Base-by-base conservation (phyloP, 1,284 basidiomycete species). In the Cerrena zonata region DNA sequence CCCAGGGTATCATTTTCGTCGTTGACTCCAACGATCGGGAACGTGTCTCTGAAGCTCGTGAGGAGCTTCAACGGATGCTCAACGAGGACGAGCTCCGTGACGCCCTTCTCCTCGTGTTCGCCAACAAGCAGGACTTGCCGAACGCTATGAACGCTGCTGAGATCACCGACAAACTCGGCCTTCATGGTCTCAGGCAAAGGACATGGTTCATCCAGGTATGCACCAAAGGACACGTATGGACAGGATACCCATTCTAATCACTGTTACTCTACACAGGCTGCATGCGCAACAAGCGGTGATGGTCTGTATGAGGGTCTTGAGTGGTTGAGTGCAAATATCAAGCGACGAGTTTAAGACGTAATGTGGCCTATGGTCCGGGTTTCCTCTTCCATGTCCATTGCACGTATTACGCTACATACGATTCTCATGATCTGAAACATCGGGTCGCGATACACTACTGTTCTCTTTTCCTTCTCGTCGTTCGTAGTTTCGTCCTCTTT, bases 141-240 rank as follows among this genome's bases (percentile, higher is more conserved):
- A 96, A 97, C 69, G 96, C 96, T 58, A 99, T 99, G 95, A 97
- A 95, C 71, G 95, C 96, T 36, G 92, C 96, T 58, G 96, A 99
- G 74, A 97, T 99, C 69, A 99, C 96, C 56, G 96, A 99, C 76
- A 99, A 99, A 76, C 91, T 99, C 61, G 96, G 96, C 58, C 85
- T 99, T 54, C 95, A 98, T 71, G 91, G 91, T 56, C 84, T 99
- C 67, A 88, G 94, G 69, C 91, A 98, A 78, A 82, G 96, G 76
- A 91, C 89, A 58, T 97, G 94, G 95, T 99, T 95, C 77, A 99
- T 99, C 69, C 96, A 99, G 85, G 88, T 89, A 56, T 58, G 82
- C 68, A n/a, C n/a, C n/a, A n/a, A n/a, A n/a, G n/a, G n/a, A n/a
- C n/a, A n/a, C n/a, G n/a, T n/a, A n/a, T n/a, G n/a, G n/a, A n/a